phyloP scores from a whole-genome alignment of 805 yeast species.

The Yarrowia keelungensis region DNA sequence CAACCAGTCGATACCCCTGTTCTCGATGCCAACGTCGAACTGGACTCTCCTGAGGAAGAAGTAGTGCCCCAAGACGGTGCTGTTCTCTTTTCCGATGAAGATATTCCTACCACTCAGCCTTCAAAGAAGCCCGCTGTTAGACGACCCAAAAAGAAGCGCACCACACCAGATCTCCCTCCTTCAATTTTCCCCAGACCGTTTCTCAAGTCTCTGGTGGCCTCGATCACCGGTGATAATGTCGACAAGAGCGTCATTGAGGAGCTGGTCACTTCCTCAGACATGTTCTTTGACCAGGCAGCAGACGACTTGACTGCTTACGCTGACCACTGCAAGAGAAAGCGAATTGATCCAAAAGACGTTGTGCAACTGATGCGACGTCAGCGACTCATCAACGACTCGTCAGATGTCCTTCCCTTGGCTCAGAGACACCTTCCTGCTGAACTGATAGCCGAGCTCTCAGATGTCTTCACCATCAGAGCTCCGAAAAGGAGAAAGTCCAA shows the following conservation, averaged over 20 bases:
- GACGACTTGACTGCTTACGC: conserved; percentile 50
- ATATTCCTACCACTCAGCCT: background rate
- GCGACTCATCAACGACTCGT: conserved; percentile 43
- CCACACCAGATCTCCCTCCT: background rate
- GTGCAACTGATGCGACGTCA: conserved; percentile 49
- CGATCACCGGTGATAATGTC: conserved; percentile 38
- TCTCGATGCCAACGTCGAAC: background rate
- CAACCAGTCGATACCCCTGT: background rate
- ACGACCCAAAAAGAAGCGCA: background rate
- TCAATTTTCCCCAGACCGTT: conserved; percentile 39
- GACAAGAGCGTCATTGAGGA: conserved; percentile 44
- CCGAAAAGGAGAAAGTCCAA: background rate
- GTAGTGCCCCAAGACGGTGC: background rate
- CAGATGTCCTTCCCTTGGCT: conserved; percentile 45
- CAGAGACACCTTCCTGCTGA: conserved; percentile 49
- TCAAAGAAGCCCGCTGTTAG: background rate
- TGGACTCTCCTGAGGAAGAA: background rate
- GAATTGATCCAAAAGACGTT: conserved; percentile 47
- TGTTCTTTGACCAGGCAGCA: conserved; percentile 47
- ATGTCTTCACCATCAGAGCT: conserved; percentile 30
- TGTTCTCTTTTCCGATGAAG: background rate
- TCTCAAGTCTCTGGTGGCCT: conserved; percentile 41
- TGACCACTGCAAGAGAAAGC: conserved; percentile 48
- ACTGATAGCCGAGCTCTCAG: conserved; percentile 40
- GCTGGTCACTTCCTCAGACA: conserved; percentile 46